These are phyloP conservation scores for Pestalotiopsis sp. DNA, from an alignment of 2,329 filamentous ascomycete species.

Conservation along the genomic window DNA sequence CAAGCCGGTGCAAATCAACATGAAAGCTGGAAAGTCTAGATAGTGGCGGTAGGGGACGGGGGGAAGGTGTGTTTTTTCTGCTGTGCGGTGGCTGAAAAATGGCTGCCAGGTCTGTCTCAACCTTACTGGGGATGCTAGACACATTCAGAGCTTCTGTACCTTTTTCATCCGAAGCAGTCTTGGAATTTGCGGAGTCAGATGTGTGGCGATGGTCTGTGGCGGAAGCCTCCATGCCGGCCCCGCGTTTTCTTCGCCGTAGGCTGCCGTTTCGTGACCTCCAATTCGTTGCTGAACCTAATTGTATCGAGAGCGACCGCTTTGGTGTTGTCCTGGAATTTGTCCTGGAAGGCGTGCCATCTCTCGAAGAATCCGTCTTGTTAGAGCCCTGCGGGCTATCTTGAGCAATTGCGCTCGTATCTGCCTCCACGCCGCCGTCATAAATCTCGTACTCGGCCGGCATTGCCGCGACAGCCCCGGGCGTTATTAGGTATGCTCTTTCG, in stretches of 20 bases:
- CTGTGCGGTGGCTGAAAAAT: conserved; percentile 31
- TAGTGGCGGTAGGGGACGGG: conserved; percentile 46
- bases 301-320: conserved; percentile 58
- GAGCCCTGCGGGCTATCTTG: conserved; percentile 26
- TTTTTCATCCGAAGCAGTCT: conserved; percentile 23
- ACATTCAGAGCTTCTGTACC: conserved; percentile 27
- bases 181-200: conserved; percentile 47
- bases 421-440: conserved; percentile 6
- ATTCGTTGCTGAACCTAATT: conserved; percentile 55
- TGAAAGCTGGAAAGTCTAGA: conserved; percentile 56
- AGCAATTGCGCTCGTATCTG: conserved; percentile 18
- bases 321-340: conserved; percentile 26
- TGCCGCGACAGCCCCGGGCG: conserved; percentile 27
- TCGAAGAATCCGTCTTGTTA: conserved; percentile 23
- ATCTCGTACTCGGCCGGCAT: conserved; percentile 15
- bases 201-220: conserved; percentile 50
- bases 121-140: conserved; percentile 26
- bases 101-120: conserved; percentile 29
- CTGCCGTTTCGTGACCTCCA: conserved; percentile 60
- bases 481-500: conserved; percentile 38
- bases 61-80: conserved; percentile 53
- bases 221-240: conserved; percentile 32
- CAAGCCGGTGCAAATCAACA: conserved; percentile 50
- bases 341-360: conserved; percentile 43
- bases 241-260: conserved; percentile 55